These are phyloP conservation scores for Multifurca ochricompacta DNA, from an alignment of 768 basidiomycete genomes.

Conservation along the genomic window DNA sequence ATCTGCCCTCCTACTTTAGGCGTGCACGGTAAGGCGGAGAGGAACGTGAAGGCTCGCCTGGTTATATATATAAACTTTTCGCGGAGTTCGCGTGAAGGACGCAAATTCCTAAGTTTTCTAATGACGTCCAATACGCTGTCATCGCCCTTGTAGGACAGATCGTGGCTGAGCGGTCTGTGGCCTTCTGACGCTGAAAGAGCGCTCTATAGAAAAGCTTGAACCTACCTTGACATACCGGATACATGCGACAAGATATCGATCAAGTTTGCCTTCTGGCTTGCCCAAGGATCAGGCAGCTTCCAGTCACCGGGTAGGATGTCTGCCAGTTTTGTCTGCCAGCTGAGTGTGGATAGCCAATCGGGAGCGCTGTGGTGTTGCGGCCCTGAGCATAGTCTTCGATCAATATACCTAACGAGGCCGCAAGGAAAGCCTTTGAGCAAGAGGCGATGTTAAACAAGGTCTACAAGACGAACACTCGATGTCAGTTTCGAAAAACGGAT, in stretches of 20 bases:
- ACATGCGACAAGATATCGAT: slow-evolving; percentile 30
- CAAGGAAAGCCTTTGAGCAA: slow-evolving; percentile 12
- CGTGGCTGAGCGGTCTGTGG: background rate
- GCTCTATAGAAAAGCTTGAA: background rate
- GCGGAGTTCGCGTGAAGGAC: slow-evolving; percentile 31
- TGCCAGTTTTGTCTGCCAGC: slow-evolving; percentile 7
- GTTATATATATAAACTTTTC: slow-evolving; percentile 35
- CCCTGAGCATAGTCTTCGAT: slow-evolving; percentile 13
- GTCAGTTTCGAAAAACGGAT: too few species aligned
- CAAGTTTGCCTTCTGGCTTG: slow-evolving; percentile 26
- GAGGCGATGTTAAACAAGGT: slow-evolving; percentile 12
- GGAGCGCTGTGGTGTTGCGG: slow-evolving; percentile 3
- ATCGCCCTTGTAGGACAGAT: slow-evolving; percentile 1
- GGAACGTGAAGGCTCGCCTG: slow-evolving; percentile 20
- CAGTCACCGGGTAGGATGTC: slow-evolving; percentile 24
- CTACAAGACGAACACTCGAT: background rate
- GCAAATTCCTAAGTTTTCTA: slow-evolving; percentile 26
- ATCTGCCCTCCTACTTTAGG: slow-evolving; percentile 26
- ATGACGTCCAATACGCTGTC: slow-evolving; percentile 10
- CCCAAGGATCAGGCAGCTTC: slow-evolving; percentile 31
- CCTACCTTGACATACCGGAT: slow-evolving; percentile 28
- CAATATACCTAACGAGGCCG: slow-evolving; percentile 2
- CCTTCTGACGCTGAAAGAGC: too few species aligned
- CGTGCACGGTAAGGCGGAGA: too few species aligned
- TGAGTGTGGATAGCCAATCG: background rate